Conservation (phyloP, 306 rosid species). For the Ammopiptanthus mongolicus region DNA sequence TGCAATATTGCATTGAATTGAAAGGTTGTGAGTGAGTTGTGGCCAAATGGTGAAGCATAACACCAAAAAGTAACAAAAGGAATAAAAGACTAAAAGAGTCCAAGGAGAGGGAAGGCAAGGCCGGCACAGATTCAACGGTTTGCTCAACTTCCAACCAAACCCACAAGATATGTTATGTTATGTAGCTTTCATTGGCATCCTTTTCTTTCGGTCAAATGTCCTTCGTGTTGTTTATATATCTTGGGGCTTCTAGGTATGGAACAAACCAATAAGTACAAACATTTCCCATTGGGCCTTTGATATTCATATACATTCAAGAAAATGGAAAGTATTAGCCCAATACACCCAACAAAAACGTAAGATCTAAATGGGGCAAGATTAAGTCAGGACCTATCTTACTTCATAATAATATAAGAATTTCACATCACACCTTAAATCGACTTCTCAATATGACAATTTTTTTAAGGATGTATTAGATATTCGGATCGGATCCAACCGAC, state of each 20-base stretch:
- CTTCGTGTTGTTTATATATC: background rate
- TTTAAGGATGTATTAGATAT: too few species aligned
- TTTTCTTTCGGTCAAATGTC: constrained; percentile 8
- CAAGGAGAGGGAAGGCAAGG: background rate
- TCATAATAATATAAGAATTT: too few species aligned
- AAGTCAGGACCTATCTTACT: background rate
- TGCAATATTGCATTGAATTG: background rate
- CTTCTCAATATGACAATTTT: too few species aligned
- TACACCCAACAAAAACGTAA: background rate
- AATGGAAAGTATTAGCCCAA: background rate
- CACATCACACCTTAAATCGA: too few species aligned
- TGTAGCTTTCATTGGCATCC: constrained; percentile 13
- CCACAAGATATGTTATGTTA: background rate
- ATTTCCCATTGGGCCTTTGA: background rate
- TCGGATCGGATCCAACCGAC: too few species aligned
- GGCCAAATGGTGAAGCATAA: background rate
- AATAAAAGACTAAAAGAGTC: background rate
- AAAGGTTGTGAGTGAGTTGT: constrained; percentile 6
- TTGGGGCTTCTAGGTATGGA: background rate
- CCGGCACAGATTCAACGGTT: constrained; percentile 22
- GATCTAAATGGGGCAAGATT: too few species aligned
- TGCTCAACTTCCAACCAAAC: constrained; percentile 25
- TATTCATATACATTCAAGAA: background rate
- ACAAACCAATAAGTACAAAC: background rate
- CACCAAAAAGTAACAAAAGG: background rate